Evolutionary conservation across 768 basidiomycete species (phyloP).

Genomic region (Boletus barrowsii): DNA sequence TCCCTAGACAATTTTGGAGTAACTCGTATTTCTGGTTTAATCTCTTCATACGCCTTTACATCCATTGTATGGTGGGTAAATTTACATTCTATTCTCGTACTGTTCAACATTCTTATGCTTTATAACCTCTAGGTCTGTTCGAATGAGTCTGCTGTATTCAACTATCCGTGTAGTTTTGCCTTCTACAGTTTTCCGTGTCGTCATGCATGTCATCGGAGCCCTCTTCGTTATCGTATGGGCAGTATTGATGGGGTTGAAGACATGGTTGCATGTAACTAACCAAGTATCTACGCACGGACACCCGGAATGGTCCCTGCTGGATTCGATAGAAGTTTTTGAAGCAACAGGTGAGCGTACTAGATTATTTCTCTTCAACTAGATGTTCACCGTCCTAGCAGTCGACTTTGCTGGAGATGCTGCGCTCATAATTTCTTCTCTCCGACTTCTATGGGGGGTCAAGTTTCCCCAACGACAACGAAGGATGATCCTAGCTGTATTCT

Average conservation of each 20-base stretch:
- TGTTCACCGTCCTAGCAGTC: background rate
- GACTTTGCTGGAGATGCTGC: slow-evolving; percentile 1
- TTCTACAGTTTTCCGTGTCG: background rate
- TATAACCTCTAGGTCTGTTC: background rate
- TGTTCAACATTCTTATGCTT: background rate
- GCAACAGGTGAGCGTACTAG: background rate
- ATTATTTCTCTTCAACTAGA: too few species aligned
- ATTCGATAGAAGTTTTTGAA: slow-evolving; percentile 3
- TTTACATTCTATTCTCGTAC: background rate
- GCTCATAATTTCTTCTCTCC: slow-evolving; percentile 1
- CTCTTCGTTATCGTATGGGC: slow-evolving; percentile 5
- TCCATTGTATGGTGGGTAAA: background rate
- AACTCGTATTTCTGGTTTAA: background rate
- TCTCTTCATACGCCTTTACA: background rate
- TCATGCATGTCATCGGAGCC: background rate
- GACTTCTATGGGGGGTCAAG: slow-evolving; percentile 13
- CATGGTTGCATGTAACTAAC: background rate
- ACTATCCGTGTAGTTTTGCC: slow-evolving; percentile 13
- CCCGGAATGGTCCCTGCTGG: background rate
- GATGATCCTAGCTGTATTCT: slow-evolving; percentile 15
- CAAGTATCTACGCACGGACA: too few species aligned
- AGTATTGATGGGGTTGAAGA: background rate
- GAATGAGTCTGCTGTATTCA: slow-evolving; percentile 12
- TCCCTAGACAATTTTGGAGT: background rate
- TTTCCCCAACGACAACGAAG: slow-evolving; percentile 13